phyloP scores from a whole-genome alignment of 495 filamentous ascomycete genomes.

The Podospora appendiculata region DNA sequence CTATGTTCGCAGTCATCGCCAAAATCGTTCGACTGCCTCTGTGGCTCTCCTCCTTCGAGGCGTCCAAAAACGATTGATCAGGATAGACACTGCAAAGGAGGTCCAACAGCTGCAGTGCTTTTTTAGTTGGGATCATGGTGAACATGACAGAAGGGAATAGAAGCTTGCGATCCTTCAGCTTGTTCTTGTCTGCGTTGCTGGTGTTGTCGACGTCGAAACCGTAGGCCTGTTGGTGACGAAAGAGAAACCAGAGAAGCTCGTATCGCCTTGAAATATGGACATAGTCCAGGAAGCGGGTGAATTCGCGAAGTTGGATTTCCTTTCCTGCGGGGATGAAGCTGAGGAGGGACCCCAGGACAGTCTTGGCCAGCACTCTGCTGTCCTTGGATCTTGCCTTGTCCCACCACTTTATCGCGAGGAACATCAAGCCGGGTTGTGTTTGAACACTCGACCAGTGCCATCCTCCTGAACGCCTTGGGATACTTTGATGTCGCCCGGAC shows the following conservation, averaged over 20 bases:
- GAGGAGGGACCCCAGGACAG: neutral
- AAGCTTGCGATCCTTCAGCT: conserved; percentile 1
- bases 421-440: neutral
- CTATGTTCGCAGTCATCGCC: neutral
- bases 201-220: conserved; percentile 4
- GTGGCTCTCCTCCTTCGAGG: neutral
- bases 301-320: neutral
- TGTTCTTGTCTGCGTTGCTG: neutral
- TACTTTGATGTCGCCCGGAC: neutral
- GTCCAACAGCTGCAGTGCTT: neutral
- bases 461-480: neutral
- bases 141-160: conserved; percentile 3
- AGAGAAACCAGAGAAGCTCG: conserved; percentile 1
- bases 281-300: neutral
- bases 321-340: neutral
- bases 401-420: conserved; percentile 1
- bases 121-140: neutral
- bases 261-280: neutral
- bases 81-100: neutral
- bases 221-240: conserved; percentile 3
- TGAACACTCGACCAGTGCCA: neutral
- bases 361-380: neutral
- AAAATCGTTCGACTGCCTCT: neutral
- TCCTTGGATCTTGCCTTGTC: neutral
- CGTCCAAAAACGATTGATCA: neutral